These are phyloP conservation scores for Ascocoryne sarcoides DNA, from an alignment of 2,329 filamentous ascomycete genomes.

Conservation along the genomic window DNA sequence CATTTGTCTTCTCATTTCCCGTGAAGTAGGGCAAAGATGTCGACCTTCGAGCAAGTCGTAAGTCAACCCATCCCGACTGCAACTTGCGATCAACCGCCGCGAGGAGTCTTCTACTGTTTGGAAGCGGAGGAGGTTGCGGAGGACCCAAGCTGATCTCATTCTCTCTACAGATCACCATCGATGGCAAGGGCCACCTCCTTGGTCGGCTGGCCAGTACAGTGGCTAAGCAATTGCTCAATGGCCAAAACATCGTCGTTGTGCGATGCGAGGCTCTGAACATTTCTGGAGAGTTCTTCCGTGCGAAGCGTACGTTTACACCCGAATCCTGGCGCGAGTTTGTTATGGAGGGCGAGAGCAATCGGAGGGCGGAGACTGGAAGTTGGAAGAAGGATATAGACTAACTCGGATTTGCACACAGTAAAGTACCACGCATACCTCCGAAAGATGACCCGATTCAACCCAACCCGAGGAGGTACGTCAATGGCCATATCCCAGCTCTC, in stretches of 20 bases:
- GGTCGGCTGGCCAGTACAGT: conserved; percentile 97
- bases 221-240: conserved; percentile 97
- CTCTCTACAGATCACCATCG: conserved; percentile 76
- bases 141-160: conserved; percentile 29
- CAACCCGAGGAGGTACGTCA: conserved; percentile 78
- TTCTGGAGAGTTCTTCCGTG: conserved; percentile 99
- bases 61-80: conserved; percentile 34
- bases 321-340: conserved; percentile 4
- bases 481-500: background rate
- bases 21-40: conserved; percentile 44
- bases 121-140: conserved; percentile 5
- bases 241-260: conserved; percentile 99
- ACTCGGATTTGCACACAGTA: conserved; percentile 56
- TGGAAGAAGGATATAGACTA: conserved; percentile 31
- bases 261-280: conserved; percentile 99
- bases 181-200: conserved; percentile 99
- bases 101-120: background rate
- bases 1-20: conserved; percentile 28
- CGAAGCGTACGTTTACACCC: conserved; percentile 79
- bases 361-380: conserved; percentile 9
- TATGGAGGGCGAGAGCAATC: conserved; percentile 8
- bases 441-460: conserved; percentile 99
- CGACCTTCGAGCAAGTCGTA: conserved; percentile 63
- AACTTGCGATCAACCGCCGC: background rate
- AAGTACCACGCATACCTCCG: conserved; percentile 99